Evolutionary conservation across 164 flowering plant species (phyloP).

Genomic region (Macadamia tetraphylla): DNA sequence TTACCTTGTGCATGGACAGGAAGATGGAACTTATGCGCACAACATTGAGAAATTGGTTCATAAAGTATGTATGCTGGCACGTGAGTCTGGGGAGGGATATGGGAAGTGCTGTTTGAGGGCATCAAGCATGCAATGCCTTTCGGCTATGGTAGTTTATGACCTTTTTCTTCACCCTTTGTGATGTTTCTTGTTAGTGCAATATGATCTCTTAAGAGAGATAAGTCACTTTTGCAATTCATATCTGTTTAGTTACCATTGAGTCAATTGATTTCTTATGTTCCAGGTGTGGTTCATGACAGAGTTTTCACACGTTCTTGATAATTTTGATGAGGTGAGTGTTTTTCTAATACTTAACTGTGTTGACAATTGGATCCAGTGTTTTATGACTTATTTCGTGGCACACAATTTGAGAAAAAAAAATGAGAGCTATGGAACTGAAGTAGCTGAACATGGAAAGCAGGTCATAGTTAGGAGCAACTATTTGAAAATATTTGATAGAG

Average conservation of each 20-base stretch:
- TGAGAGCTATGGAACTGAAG: no score
- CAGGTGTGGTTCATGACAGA: slow-evolving; percentile 96
- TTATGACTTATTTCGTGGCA: no score
- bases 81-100: slow-evolving; percentile 45
- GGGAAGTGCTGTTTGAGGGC: slow-evolving; percentile 54
- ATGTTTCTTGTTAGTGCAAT: not conserved
- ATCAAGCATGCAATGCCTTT: slow-evolving; percentile 83
- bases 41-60: slow-evolving; percentile 67
- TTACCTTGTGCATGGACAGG: slow-evolving; percentile 36
- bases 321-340: slow-evolving; percentile 70
- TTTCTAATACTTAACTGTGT: not conserved
- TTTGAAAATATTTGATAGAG: no score
- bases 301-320: slow-evolving; percentile 59
- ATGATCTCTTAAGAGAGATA: not conserved
- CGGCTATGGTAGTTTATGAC: slow-evolving; percentile 66
- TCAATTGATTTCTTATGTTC: slow-evolving; percentile 7
- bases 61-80: slow-evolving; percentile 62
- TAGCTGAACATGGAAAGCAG: no score
- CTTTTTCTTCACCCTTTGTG: not conserved
- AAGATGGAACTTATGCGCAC: slow-evolving; percentile 68
- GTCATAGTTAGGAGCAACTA: no score
- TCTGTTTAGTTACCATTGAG: not conserved
- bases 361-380: no score
- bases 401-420: no score
- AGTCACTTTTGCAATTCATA: not conserved